A percentile compares a stretch with the other conserved stretches of the same genome.
Evolutionary conservation across 768 basidiomycete species (phyloP).

Genomic region (Cantharellus cinnabarinus): DNA sequence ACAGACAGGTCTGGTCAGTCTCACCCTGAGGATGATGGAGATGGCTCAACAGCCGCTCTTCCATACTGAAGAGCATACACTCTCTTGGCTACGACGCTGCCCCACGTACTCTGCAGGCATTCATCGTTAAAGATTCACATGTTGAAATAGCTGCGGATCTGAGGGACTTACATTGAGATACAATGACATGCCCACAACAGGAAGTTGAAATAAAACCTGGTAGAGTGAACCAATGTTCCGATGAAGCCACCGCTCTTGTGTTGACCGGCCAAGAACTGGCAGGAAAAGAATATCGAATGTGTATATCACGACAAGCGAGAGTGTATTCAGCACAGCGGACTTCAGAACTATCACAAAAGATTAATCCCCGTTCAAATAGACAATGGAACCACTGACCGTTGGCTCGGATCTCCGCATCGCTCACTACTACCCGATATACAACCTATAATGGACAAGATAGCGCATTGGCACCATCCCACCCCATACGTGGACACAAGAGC

Average conservation of each 20-base stretch:
- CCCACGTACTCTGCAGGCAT: slow-evolving; percentile 47
- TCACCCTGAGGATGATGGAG: slow-evolving; percentile 28
- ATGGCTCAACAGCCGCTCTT: slow-evolving; percentile 26
- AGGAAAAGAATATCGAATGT: slow-evolving; percentile 52
- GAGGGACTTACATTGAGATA: slow-evolving; percentile 53
- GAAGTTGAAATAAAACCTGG: slow-evolving; percentile 58
- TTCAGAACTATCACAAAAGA: slow-evolving; percentile 20
- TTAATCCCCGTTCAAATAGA: not conserved
- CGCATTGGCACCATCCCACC: not conserved
- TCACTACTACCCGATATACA: not conserved
- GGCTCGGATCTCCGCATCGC: not conserved
- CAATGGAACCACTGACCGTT: not conserved
- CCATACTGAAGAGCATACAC: slow-evolving; percentile 56
- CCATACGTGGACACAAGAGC: not conserved
- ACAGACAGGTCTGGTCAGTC: not conserved
- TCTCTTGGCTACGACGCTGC: slow-evolving; percentile 51
- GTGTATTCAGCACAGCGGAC: slow-evolving; percentile 47
- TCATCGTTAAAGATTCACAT: slow-evolving; percentile 1
- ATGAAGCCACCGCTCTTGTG: slow-evolving; percentile 36
- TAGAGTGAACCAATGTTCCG: slow-evolving; percentile 59
- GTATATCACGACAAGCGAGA: slow-evolving; percentile 55
- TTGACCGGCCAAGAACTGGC: slow-evolving; percentile 40
- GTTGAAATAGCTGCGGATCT: not conserved
- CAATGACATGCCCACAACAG: slow-evolving; percentile 52
- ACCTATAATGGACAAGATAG: not conserved